Evolutionary conservation across 2,329 filamentous ascomycete species (phyloP), one percentile per base, ranked within the genome.

Genomic region (Fusarium nematophilum): DNA sequence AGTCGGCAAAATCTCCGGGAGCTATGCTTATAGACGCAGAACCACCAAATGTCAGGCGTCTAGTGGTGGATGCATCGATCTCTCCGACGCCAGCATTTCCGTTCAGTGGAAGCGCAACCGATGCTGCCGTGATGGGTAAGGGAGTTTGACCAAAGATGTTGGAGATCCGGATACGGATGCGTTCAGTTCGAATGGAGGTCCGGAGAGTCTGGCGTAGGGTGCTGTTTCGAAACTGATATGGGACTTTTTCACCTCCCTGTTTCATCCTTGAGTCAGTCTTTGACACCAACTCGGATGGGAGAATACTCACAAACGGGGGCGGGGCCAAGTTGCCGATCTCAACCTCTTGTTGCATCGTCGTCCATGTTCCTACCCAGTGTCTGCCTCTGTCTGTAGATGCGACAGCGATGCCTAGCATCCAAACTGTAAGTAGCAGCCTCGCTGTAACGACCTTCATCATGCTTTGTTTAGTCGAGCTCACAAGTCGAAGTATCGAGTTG

Each of bases 361-460:
- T 53, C 59, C 59, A 63, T 29, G 59, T 39, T 7, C 59, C 59
- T 38, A 63, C 59, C 59, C 59, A 63, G 3, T 62, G 57, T 1
- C 51, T 33, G 6, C 33, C 39, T 1, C 37, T 36, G 14, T 38
- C 34, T 14, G 31, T 27, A 31, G 44, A 48, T 3, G 59, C 59
- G 9, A 15, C 37, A 9, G 17, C 14, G 5, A 45, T 30, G 3
- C 48, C 31, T 21, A 34, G 38, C 39, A 62, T 18, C 8, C 43
- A 54, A 5, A 47, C 59, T 29, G 47, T 27, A 9, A 62, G 6
- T 5, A 62, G 34, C 5, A 33, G 8, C 40, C 9, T 31, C 17
- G 18, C 10, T 3, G 11, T 7, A 13, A 33, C 21, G 10, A 23
- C 3, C 14, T 17, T 44, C 27, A 14, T 21, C 6, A 44, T 44